Evolutionary conservation across 495 filamentous ascomycete genomes (phyloP), one percentile per base, ranked within the genome.

Genomic region (Xylaria curta): DNA sequence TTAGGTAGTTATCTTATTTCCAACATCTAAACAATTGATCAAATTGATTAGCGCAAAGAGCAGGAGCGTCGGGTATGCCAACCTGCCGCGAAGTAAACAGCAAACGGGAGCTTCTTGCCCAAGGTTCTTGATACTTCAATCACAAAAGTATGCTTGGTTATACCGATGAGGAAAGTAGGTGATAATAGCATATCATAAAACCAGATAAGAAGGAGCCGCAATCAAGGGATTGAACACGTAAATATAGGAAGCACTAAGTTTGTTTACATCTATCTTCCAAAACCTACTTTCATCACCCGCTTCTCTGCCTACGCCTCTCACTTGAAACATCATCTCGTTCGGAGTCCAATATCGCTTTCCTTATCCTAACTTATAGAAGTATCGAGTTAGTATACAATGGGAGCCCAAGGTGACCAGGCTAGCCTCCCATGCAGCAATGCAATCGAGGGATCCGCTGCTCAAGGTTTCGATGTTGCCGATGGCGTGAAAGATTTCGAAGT

Each of bases 371-470:
- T n/a, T n/a, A 24, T 33, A 49, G 28, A 10, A 33, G 17, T 38
- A 31, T 17, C 17, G 10, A 15, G 24, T 12, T n/a, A 33, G 12
- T 8, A 46, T 21, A 63, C 12, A 42, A 63, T 63, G 60, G 21
- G 21, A 63, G 12, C 9, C 10, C 60, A 63, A 63, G 5, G 0
- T 31, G 21, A 21, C 19, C 36, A 51, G 13, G 33, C 26, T 49
- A 26, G 24, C 10, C 24, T 65, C 4, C 36, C 40, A 6, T 66
- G 47, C 46, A 26, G 62, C 44, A 65, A 67, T 19, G 51, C 65
- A 42, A 53, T 2, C 49, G 65, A 68, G 38, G 66, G 51, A 21
- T 12, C 7, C 24, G 66, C 66, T 68, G 51, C 49, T 36, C 12
- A 6, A 31, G n/a, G 6, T 4, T 68, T 68, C 10, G 56, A 62